Base-by-base conservation (phyloP, 2,329 filamentous ascomycete species). In the Zymoseptoria crescenta region DNA sequence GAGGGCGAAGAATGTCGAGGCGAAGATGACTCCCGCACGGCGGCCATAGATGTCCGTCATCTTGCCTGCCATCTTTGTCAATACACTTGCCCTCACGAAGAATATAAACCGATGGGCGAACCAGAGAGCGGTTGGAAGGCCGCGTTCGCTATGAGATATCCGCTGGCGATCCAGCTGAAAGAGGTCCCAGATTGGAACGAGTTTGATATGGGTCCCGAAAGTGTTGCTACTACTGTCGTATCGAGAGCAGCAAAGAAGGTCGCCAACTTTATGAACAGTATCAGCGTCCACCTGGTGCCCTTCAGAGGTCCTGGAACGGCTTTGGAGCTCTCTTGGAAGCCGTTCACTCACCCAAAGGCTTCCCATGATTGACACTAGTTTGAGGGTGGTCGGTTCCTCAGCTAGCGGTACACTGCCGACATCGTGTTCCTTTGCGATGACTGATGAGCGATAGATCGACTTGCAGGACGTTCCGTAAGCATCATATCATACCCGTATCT, bases 11-110 rank as follows among this genome's bases (percentile, higher is more conserved):
- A 93, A 83, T 58, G 90, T 63, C 70, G 94, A 94, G 65, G 87
- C 89, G 62, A 93, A 86, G 9, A 95, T 78, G 2, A 96, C 76
- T 0, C 91, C 91, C 0, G 87, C 85, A 0, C 89, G 83, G 4
- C 91, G 84, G 9, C 88, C 88, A 69, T 94, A 94, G 54, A 96
- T 94, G 71, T 96, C 92, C 0, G 91, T 96, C 60, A 96, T 74
- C 4, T 91, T 85, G 5, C 92, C 35, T 45, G 16, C 13, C 13
- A 5, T 6, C 7, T 45, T 10, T 45, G 35, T 45, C 35, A 45
- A 45, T 13, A 16, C 13, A n/a, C 7, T 45, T 13, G 2, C 35
- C 16, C 35, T 16, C 13, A 45, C 24, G 7, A 45, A 3, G 2
- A 16, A 16, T 45, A 16, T 13, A 16, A n/a, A 45, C 6, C 6